Evolutionary conservation across 202 grass and related monocot species (phyloP), one percentile per base, ranked within the genome.

Genomic region (Musa balbisiana): DNA sequence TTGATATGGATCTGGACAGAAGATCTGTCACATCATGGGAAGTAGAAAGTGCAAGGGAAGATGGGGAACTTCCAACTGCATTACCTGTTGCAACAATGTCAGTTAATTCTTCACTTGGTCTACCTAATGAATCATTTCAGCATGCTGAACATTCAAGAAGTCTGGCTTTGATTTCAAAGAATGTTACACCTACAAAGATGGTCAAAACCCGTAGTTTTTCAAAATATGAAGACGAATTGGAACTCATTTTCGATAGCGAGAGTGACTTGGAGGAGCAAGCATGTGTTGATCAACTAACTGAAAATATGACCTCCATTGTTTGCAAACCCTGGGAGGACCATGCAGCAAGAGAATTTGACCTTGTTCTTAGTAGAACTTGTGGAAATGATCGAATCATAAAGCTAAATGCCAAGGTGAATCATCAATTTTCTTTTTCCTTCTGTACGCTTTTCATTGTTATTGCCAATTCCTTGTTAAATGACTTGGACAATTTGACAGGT

Each of bases 81-180:
- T 72, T 83, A 71, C 82, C 52, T 69, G 62, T 80, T 64, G 81
- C 87, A 49, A 84, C 81, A 13, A 60, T 23, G 4, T 54, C 26
- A 83, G 80, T 62, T 72, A 27, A 76, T 79, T 84, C 84, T 23
- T 9, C 23, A 83, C 62, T 77, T 50, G 73, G 68, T 62, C 71
- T 72, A 17, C 43, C 69, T 69, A 80, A 85, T 66, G 55, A 83
- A 64, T 78, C 81, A 67, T 75, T 81, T 67, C 85, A 92, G 72
- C 73, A 76, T 81, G 64, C 80, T 83, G 88, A 86, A 72, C 87
- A 88, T 80, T 93, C 88, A 77, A 92, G 91, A 90, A 90, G 89
- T 60, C 82, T 98, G 69, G 89, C 91, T 67, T 76, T 94, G 62
- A 87, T 98, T 82, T 86, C 95, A 76, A 98, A 98, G 84, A 88